phyloP scores from a whole-genome alignment of 352 stramenopile genomes.

The Globisporangium paroecandrum region DNA sequence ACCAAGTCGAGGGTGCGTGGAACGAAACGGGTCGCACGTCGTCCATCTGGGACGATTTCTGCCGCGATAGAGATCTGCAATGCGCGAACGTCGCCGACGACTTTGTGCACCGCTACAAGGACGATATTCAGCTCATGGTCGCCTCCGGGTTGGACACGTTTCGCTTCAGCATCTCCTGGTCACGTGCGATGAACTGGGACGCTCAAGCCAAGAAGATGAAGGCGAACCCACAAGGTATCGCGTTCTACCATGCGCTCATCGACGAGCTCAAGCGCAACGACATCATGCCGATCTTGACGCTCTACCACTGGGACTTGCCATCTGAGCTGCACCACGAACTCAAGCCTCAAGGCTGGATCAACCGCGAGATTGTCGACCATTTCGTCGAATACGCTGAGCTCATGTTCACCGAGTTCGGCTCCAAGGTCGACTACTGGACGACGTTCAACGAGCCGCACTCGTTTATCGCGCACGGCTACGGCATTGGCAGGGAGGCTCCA shows the following conservation, averaged over 20 bases:
- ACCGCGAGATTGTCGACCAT: slow-evolving; percentile 46
- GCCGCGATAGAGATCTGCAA: slow-evolving; percentile 52
- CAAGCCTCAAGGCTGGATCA: slow-evolving; percentile 62
- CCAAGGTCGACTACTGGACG: slow-evolving; percentile 91
- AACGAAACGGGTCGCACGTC: slow-evolving; percentile 73
- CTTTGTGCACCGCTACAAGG: slow-evolving; percentile 88
- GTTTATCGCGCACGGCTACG: slow-evolving; percentile 85
- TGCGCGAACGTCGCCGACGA: slow-evolving; percentile 92
- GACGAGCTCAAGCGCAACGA: slow-evolving; percentile 59
- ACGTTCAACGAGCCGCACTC: slow-evolving; percentile 95
- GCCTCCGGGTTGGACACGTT: slow-evolving; percentile 88
- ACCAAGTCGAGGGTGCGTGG: slow-evolving; percentile 92
- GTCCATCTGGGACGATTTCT: slow-evolving; percentile 95
- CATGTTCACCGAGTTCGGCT: slow-evolving; percentile 90
- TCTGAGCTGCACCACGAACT: slow-evolving; percentile 78
- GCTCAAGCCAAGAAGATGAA: slow-evolving; percentile 30
- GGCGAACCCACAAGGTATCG: slow-evolving; percentile 80
- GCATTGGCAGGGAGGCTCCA: slow-evolving; percentile 48
- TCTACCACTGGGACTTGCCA: slow-evolving; percentile 96
- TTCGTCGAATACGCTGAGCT: slow-evolving; percentile 89
- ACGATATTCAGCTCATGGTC: slow-evolving; percentile 93
- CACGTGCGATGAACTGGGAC: slow-evolving; percentile 82
- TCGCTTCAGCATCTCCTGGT: slow-evolving; percentile 90
- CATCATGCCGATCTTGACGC: slow-evolving; percentile 88
- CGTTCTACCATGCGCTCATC: slow-evolving; percentile 88